Evolutionary conservation across 805 yeast genomes (phyloP), one percentile per base, ranked within the genome.

Genomic region (Pichia eremophila): DNA sequence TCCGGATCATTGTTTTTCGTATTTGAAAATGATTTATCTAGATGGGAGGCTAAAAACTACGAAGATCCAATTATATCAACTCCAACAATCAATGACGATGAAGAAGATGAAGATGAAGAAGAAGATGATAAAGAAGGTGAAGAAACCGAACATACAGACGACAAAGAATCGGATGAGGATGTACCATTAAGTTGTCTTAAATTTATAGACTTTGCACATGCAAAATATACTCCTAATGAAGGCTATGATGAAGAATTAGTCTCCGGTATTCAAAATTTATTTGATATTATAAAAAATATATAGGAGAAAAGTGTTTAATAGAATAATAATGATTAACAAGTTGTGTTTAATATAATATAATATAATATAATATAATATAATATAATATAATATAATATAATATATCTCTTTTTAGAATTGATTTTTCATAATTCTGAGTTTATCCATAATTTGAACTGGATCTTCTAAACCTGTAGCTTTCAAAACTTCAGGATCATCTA

Each of bases 191-290:
- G 90, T 51, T 66, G 77, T 7, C 66, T 88, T 45, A 73, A 79
- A 37, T 57, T 90, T 43, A 88, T 93, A 8, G 99, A 93, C 64
- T 89, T 93, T 69, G 97, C 97, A 1, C 98, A 93, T 61, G 77
- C 96, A 0, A 75, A 68, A 51, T 66, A 75, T 49, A 71, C 74
- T 0, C 79, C 81, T 0, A 85, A 83, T 0, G 49, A 73, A 48
- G 88, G 89, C 0, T 75, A 75, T 18, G 97, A 89, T 62, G 85
- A 78, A 41, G 84, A 85, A 58, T 66, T 82, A 2, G 61, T 88
- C 3, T 67, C 65, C 14, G 98, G 97, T 0, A 67, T 90, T 1
- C 83, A 81, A 54, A 81, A 75, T 52, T 62, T 89, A 44, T 66
- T 84, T 7, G 53, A 49, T 0, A 58, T 73, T 1, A 65, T 83